phyloP scores from a whole-genome alignment of 495 filamentous ascomycete genomes.

The Hypomontagnella monticulosa region DNA sequence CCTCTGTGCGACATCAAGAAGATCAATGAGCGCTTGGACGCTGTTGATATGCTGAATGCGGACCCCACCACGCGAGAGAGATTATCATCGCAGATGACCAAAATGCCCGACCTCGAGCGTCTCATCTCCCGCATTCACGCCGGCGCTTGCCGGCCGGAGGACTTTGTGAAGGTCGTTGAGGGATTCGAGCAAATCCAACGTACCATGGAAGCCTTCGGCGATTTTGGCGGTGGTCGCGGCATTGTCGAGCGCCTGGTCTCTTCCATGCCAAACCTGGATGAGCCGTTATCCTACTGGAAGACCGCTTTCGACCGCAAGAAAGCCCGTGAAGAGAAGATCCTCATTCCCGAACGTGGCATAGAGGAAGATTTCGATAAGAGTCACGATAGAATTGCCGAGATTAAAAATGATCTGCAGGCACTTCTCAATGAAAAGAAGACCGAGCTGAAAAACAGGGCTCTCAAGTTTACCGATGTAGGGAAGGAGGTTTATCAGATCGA shows the following conservation, averaged over 20 bases:
- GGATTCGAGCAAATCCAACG: slow-evolving; percentile 98
- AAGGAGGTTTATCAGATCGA: slow-evolving; percentile 99
- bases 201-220: slow-evolving; percentile 79
- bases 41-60: slow-evolving; percentile 90
- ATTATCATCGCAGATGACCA: slow-evolving; percentile 84
- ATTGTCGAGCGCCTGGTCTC: slow-evolving; percentile 84
- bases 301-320: slow-evolving; percentile 88
- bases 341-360: slow-evolving; percentile 88
- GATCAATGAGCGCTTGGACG: slow-evolving; percentile 96
- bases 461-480: slow-evolving; percentile 87
- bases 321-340: slow-evolving; percentile 73
- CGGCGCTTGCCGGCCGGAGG: slow-evolving; percentile 82
- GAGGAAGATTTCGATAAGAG: slow-evolving; percentile 94
- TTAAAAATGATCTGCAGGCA: slow-evolving; percentile 75
- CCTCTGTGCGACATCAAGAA: slow-evolving; percentile 84
- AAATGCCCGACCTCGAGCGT: slow-evolving; percentile 93
- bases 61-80: slow-evolving; percentile 79
- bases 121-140: slow-evolving; percentile 96
- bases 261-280: slow-evolving; percentile 83
- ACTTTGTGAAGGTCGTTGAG: slow-evolving; percentile 94
- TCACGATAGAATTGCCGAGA: slow-evolving; percentile 75
- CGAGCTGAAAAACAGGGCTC: slow-evolving; percentile 70
- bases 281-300: slow-evolving; percentile 85
- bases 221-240: slow-evolving; percentile 75
- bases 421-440: slow-evolving; percentile 75